Evolutionary conservation across 768 basidiomycete species (phyloP).

Genomic region (Panellus pusillus): DNA sequence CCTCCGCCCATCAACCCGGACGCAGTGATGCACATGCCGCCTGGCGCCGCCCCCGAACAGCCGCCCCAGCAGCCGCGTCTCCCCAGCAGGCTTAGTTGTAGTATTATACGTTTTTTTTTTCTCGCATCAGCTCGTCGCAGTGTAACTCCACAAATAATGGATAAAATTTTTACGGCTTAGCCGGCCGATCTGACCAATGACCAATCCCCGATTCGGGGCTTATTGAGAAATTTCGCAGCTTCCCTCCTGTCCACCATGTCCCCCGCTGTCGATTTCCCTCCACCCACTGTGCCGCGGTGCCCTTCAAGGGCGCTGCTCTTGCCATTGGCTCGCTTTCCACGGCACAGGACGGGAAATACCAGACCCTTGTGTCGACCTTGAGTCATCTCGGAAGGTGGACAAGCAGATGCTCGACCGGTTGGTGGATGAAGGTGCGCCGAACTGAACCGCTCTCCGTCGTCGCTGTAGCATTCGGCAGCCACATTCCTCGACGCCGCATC

Average conservation of each 20-base stretch:
- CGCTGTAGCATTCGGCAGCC: constrained; percentile 41
- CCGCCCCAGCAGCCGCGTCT: constrained; percentile 37
- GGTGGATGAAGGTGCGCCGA: constrained; percentile 67
- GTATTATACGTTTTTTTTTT: background rate
- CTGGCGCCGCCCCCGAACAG: constrained; percentile 42
- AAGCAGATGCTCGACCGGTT: constrained; percentile 82
- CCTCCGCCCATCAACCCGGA: constrained; percentile 51
- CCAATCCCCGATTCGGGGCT: background rate
- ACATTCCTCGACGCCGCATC: constrained; percentile 50
- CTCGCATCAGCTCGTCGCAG: background rate
- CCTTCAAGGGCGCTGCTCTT: constrained; percentile 49
- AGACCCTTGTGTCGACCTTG: constrained; percentile 62
- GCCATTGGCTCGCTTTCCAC: constrained; percentile 78
- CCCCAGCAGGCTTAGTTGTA: constrained; percentile 28
- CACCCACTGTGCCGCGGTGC: constrained; percentile 24
- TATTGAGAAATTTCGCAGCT: background rate
- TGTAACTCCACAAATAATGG: background rate
- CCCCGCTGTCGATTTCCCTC: constrained; percentile 42
- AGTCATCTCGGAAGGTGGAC: constrained; percentile 58
- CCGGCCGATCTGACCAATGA: background rate
- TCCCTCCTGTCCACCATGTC: constrained; percentile 47
- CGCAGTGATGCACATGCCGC: constrained; percentile 38
- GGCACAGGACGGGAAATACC: constrained; percentile 79
- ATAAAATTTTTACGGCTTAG: background rate
- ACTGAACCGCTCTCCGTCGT: background rate